A percentile compares a stretch with the other conserved stretches of the same genome.
These are phyloP conservation scores for Taphrina deformans DNA, from an alignment of 1,139 yeast genomes.

Conservation along the genomic window DNA sequence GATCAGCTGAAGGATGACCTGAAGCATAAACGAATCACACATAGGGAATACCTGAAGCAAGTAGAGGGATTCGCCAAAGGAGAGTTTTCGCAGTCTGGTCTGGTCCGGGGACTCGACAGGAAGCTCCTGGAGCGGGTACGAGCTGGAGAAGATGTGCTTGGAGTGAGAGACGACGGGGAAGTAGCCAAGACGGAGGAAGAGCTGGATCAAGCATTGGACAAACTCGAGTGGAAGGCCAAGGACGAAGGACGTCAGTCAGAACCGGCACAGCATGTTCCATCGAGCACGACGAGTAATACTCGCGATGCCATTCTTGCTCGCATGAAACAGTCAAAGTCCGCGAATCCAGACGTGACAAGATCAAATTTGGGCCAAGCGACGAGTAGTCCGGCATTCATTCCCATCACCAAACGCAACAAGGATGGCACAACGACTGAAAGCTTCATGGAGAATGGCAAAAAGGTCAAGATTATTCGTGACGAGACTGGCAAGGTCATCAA, in stretches of 20 bases:
- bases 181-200: conserved; percentile 10
- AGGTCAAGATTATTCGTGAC: conserved; percentile 24
- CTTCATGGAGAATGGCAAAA: conserved; percentile 10
- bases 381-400: background rate
- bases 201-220: conserved; percentile 14
- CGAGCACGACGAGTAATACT: background rate
- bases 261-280: background rate
- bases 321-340: background rate
- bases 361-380: background rate
- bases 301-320: background rate
- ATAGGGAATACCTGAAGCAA: conserved; percentile 29
- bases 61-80: conserved; percentile 26
- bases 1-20: conserved; percentile 12
- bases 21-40: conserved; percentile 27
- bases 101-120: conserved; percentile 35
- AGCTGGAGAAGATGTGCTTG: conserved; percentile 30
- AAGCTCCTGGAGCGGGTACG: conserved; percentile 31
- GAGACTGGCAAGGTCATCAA: conserved; percentile 13
- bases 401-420: conserved; percentile 1
- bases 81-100: conserved; percentile 19
- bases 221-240: background rate
- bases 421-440: conserved; percentile 20
- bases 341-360: background rate
- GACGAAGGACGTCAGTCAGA: background rate
- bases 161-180: background rate